A percentile compares a stretch with the other conserved stretches of the same genome.
Conservation (phyloP, 371 early-diverging fungal species). For the Rhizoclosmatium hyalinum region DNA sequence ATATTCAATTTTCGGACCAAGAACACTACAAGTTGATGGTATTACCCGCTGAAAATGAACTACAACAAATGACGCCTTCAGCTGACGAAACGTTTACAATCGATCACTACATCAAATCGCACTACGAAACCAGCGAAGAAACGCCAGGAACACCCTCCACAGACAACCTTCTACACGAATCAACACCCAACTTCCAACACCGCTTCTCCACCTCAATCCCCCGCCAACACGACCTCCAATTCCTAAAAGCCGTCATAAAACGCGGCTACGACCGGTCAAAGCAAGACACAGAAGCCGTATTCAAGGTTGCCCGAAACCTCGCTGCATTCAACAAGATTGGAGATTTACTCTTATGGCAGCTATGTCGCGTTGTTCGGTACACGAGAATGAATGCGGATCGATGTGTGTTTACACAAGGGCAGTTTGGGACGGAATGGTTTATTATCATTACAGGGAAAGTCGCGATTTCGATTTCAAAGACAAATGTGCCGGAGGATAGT, state of each 20-base stretch:
- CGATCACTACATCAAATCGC: not conserved
- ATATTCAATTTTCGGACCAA: not conserved
- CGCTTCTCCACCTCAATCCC: constrained; percentile 2
- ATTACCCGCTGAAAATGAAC: not conserved
- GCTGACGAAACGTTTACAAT: not conserved
- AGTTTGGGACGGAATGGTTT: constrained; percentile 49
- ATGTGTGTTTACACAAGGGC: constrained; percentile 50
- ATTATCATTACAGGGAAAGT: constrained; percentile 46
- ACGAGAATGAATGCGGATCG: constrained; percentile 36
- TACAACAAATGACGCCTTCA: not conserved
- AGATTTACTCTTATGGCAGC: constrained; percentile 45
- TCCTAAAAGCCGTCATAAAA: constrained; percentile 31
- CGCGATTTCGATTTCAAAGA: constrained; percentile 37
- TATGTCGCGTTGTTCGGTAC: constrained; percentile 42
- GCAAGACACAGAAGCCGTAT: constrained; percentile 39
- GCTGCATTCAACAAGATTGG: constrained; percentile 38
- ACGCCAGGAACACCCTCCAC: not conserved
- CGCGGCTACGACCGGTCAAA: constrained; percentile 34
- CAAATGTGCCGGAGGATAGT: constrained; percentile 40
- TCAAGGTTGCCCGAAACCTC: constrained; percentile 33
- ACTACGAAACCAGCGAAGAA: not conserved
- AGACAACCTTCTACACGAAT: not conserved
- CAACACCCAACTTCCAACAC: not conserved
- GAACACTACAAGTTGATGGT: not conserved
- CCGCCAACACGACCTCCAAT: not conserved